Evolutionary conservation across 2,329 filamentous ascomycete species (phyloP), one percentile per base, ranked within the genome.

Genomic region (Alternaria atra): DNA sequence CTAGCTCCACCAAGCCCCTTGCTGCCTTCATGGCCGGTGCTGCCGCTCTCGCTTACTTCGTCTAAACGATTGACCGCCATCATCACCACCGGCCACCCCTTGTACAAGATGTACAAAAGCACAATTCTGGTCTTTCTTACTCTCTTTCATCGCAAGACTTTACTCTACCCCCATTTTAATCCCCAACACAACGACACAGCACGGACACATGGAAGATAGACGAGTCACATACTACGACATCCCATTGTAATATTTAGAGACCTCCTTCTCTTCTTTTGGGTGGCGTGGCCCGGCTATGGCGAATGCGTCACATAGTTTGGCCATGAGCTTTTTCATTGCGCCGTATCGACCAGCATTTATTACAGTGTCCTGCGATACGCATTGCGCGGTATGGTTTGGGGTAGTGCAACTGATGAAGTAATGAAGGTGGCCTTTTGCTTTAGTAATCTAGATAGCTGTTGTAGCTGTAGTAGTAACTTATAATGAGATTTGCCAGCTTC

Each of bases 11-110:
- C 63, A 72, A 68, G 65, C 71, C 69, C 25, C 42, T 72, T n/a
- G 66, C 52, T 15, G 72, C 65, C 40, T 55, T 74, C 37, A 51
- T 72, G 27, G 71, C 65, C 59, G 72, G 67, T 59, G 71, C 67
- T 15, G 53, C 67, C 23, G 72, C 69, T 32, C 35, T 74, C 32
- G 62, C 61, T 43, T 60, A 63, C 57, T 43, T 72, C 56, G 67
- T 59, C 51, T 74, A 69, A 66, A 44, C 34, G 6, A 4, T 34
- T 17, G 17, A 10, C 20, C n/a, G 2, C 7, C 4, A 29, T 42
- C 20, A 5, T 9, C n/a, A 6, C 5, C 6, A 35, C 12, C 20
- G 10, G 10, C 35, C 15, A 32, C 13, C 2, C 27, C 27, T 39
- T 47, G 40, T 42, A 56, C 44, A 42, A 17, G 17, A 32, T 42